Evolutionary conservation across 441 rosid species (phyloP).

Genomic region (Croton laevigatus): DNA sequence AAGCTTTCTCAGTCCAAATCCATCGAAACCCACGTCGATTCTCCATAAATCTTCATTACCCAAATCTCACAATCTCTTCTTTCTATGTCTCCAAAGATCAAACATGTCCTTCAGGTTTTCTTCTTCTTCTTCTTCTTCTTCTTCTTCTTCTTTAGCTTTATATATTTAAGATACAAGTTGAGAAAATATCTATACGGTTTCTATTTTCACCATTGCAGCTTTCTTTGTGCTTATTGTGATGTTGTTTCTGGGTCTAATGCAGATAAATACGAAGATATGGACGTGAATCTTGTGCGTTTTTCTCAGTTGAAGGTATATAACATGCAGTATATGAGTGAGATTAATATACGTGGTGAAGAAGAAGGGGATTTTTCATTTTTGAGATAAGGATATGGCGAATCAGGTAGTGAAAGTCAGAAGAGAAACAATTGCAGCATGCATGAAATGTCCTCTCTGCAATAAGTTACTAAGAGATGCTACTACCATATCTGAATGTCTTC

Average conservation of each 20-base stretch:
- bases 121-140: neutral
- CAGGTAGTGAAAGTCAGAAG: constrained; percentile 67
- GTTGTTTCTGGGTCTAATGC: constrained; percentile 35
- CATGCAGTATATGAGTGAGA: constrained; percentile 31
- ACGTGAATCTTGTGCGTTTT: constrained; percentile 42
- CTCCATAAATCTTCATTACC: constrained; percentile 23
- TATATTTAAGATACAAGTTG: neutral
- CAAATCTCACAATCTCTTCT: constrained; percentile 8
- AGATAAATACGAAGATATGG: constrained; percentile 20
- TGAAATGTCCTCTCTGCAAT: constrained; percentile 76
- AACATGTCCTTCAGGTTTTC: neutral
- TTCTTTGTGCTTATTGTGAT: neutral
- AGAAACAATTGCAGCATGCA: constrained; percentile 66
- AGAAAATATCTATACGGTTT: neutral
- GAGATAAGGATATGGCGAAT: constrained; percentile 37
- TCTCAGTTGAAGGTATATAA: constrained; percentile 9
- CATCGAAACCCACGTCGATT: constrained; percentile 39
- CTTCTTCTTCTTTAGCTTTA: neutral
- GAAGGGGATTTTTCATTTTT: neutral
- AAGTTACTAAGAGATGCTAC: constrained; percentile 67
- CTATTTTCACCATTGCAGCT: neutral
- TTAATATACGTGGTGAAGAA: constrained; percentile 1
- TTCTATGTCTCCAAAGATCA: neutral
- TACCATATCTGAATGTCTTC: constrained; percentile 88
- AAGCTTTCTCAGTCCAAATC: constrained; percentile 19